A percentile compares a stretch with the other conserved stretches of the same genome.
These are phyloP conservation scores for Begonia loranthoides DNA, from an alignment of 306 rosid species.

Conservation along the genomic window DNA sequence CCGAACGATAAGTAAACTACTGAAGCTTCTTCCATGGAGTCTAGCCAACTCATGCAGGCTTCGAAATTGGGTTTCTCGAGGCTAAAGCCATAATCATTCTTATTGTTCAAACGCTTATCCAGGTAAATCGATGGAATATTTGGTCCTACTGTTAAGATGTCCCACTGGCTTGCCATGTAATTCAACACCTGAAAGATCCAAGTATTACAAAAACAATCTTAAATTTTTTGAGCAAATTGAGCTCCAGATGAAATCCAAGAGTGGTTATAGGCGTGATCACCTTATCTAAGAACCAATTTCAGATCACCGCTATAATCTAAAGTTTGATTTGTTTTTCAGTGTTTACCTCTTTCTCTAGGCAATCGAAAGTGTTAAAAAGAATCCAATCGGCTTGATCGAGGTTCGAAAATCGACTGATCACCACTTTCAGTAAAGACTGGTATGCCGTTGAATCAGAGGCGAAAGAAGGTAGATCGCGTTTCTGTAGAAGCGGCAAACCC, in stretches of 20 bases:
- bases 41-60: neutral
- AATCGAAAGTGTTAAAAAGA: neutral
- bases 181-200: neutral
- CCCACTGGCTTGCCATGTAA: neutral
- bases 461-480: neutral
- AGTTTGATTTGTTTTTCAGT: neutral
- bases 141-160: neutral
- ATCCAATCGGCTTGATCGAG: constrained; percentile 1
- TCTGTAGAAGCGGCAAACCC: neutral
- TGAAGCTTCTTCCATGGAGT: neutral
- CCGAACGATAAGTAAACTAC: neutral
- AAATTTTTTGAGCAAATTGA: neutral
- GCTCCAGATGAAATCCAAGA: neutral
- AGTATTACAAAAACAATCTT: neutral
- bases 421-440: neutral
- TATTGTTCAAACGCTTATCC: neutral
- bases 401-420: neutral
- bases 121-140: neutral
- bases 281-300: neutral
- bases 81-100: neutral
- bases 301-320: neutral
- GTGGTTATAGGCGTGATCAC: neutral
- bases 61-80: neutral
- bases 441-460: neutral
- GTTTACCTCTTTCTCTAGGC: constrained; percentile 1